These are phyloP conservation scores for Hypomontagnella monticulosa DNA, from an alignment of 495 filamentous ascomycete species.

Conservation along the genomic window DNA sequence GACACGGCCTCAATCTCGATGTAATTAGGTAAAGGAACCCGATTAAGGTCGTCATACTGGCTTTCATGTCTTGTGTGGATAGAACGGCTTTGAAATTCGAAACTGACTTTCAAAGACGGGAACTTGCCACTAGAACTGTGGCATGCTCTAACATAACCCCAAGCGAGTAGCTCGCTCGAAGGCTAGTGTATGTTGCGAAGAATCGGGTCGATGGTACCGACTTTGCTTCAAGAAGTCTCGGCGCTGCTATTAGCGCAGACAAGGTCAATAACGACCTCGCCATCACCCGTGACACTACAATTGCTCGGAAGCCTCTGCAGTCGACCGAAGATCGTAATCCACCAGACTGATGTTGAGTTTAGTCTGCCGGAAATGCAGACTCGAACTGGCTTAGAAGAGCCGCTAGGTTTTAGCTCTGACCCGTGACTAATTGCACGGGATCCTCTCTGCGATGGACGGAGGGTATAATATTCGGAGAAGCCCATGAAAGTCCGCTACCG, in stretches of 20 bases:
- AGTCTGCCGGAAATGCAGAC: slow-evolving; percentile 7
- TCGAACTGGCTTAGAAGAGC: neutral
- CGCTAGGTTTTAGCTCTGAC: neutral
- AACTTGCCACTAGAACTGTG: slow-evolving; percentile 8
- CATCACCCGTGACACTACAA: neutral
- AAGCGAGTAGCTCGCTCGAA: neutral
- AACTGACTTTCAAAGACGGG: slow-evolving; percentile 13
- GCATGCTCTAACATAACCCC: slow-evolving; percentile 13
- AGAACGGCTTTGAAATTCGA: slow-evolving; percentile 12
- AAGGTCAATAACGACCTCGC: neutral
- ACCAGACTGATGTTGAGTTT: slow-evolving; percentile 14
- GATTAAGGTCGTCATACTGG: neutral
- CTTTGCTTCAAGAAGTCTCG: slow-evolving; percentile 4
- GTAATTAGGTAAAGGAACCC: slow-evolving; percentile 4
- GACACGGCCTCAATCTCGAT: neutral
- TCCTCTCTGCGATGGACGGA: slow-evolving; percentile 14
- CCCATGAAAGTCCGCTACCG: neutral
- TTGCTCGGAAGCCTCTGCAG: neutral
- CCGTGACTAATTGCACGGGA: slow-evolving; percentile 1
- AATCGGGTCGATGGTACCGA: slow-evolving; percentile 1
- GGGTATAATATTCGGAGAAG: slow-evolving; percentile 18
- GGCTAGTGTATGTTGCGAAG: slow-evolving; percentile 3
- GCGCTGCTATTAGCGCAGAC: neutral
- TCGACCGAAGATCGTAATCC: slow-evolving; percentile 15
- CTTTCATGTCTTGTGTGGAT: slow-evolving; percentile 6